These are phyloP conservation scores for Fennellomyces sp. DNA, from an alignment of 371 early-diverging fungal genomes.

Conservation along the genomic window DNA sequence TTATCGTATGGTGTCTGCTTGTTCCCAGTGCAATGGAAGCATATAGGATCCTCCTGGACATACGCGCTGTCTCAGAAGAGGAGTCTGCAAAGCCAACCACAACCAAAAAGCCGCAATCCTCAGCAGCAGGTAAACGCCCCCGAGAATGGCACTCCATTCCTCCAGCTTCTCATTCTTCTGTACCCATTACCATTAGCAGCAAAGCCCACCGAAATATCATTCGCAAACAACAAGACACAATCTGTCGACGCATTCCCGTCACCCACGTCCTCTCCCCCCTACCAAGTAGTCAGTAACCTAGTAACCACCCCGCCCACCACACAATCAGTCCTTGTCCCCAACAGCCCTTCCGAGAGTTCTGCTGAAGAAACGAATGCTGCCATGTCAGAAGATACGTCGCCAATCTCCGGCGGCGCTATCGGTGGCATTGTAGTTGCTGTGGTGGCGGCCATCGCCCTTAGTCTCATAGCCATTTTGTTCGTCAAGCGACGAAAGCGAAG, in stretches of 20 bases:
- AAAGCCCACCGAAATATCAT: not conserved
- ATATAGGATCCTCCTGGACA: not conserved
- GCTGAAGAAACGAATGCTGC: no score
- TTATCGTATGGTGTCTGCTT: not conserved
- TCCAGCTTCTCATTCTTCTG: not conserved
- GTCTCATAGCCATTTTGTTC: constrained; percentile 1
- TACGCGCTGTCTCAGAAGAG: constrained; percentile 2
- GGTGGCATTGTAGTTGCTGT: constrained; percentile 11
- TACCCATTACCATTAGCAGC: not conserved
- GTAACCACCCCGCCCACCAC: not conserved
- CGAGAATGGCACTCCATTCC: not conserved
- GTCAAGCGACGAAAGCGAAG: not conserved
- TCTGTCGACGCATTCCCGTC: not conserved
- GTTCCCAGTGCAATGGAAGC: constrained; percentile 1
- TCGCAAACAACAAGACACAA: constrained; percentile 1
- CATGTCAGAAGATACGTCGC: not conserved
- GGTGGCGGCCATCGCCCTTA: not conserved
- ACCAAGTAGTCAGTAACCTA: not conserved
- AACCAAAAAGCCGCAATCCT: not conserved
- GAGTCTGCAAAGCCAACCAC: not conserved
- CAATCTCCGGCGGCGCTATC: constrained; percentile 5
- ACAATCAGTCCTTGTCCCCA: no score
- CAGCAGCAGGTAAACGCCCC: not conserved
- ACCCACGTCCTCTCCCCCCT: not conserved
- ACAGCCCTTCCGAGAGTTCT: no score